A percentile compares a stretch with the other conserved stretches of the same genome.
Evolutionary conservation across 2,329 filamentous ascomycete genomes (phyloP).

Genomic region (Colletotrichum musicola): DNA sequence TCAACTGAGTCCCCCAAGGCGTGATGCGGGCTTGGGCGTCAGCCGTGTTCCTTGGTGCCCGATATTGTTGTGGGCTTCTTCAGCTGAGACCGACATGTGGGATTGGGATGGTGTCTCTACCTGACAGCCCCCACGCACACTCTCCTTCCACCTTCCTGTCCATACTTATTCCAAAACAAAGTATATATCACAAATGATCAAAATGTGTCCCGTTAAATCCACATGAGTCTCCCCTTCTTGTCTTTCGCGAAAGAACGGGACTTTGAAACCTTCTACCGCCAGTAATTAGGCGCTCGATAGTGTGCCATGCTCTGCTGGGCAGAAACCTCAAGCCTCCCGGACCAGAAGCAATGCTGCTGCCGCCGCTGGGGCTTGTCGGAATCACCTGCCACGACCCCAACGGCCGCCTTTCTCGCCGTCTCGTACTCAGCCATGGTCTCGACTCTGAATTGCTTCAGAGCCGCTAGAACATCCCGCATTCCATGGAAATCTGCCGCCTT

Average conservation of each 20-base stretch:
- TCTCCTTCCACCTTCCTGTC: slow-evolving; percentile 5
- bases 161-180: slow-evolving; percentile 22
- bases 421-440: slow-evolving; percentile 48
- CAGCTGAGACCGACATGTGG: slow-evolving; percentile 23
- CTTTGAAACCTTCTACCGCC: slow-evolving; percentile 15
- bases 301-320: slow-evolving; percentile 39
- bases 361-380: slow-evolving; percentile 12
- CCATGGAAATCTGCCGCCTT: slow-evolving; percentile 45
- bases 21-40: too few relatives aligned
- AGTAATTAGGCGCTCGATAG: slow-evolving; percentile 32
- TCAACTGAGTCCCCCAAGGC: background rate
- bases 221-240: background rate
- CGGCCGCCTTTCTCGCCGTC: slow-evolving; percentile 38
- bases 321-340: slow-evolving; percentile 52
- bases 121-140: background rate
- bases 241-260: background rate
- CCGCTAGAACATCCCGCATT: slow-evolving; percentile 60
- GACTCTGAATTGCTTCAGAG: slow-evolving; percentile 55
- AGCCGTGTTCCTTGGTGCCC: too few relatives aligned
- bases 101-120: slow-evolving; percentile 9
- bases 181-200: slow-evolving; percentile 35
- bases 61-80: background rate
- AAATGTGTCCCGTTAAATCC: background rate
- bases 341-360: slow-evolving; percentile 51
- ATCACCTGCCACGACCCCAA: background rate